Evolutionary conservation across 1,284 basidiomycete species (phyloP), one percentile per base, ranked within the genome.

Genomic region (Heterobasidion annosum): DNA sequence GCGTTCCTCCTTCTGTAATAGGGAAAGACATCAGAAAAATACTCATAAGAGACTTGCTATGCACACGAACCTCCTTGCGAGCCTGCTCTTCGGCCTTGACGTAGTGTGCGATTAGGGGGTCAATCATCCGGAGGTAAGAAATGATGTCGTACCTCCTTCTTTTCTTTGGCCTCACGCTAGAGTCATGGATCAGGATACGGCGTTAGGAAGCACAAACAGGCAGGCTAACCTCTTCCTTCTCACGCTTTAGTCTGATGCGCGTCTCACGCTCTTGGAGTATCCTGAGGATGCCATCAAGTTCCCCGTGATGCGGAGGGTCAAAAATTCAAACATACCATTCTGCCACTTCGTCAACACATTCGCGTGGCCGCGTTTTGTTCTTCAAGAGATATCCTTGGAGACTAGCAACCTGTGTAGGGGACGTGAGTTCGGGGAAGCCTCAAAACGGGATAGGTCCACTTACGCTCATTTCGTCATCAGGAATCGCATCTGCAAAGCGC

Each of bases 351-450:
- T 87, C 84, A 18, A 90, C 89, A 61, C 82, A 85, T 68, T 91
- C 86, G 54, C 78, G 76, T 34, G 88, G 89, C 33, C 89, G 82
- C 15, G 89, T 85, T 76, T 91, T 91, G 68, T 91, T 91, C 74
- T 85, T 87, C 56, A 91, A 73, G 25, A 90, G 75, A 67, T 90
- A 92, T 2, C 89, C 91, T 73, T 93, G 91, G 58, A 93, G 75
- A 50, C 80, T 77, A 13, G 91, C 91, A 58, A 93, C 87, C 87
- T 90, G 62, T 35, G 50, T 25, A 25, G 5, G 25, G 25, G 25
- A 5, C 25, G 25, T 25, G 25, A 25, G 25, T 25, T 25, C 25
- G 1, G 25, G 4, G 3, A 25, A 25, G 25, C 25, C 25, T 25
- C 3, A 25, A 25, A 5, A 25, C 25, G 25, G 25, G 25, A 54